Base-by-base conservation (phyloP, 495 filamentous ascomycete species). In the Aspergillus avenaceus region DNA sequence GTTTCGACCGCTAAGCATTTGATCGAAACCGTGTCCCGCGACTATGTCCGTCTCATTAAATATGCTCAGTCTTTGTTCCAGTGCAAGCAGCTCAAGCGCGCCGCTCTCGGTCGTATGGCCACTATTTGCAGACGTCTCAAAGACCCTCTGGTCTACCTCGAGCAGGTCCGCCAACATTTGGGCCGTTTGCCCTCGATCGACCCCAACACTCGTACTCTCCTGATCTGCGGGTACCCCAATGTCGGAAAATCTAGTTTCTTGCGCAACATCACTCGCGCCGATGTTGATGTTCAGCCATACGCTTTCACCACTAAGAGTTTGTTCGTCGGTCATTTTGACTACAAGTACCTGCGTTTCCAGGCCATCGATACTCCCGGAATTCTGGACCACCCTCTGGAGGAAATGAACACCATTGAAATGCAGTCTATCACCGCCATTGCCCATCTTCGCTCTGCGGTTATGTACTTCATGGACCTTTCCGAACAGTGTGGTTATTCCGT, bases 371-470 rank as follows among this genome's bases (percentile, higher is more conserved):
- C 80, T 55, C 92, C 92, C 11, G 93, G 93, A 69, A 96, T 98
- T 64, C 76, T 97, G 49, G 93, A 98, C 63, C 95, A 98, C 66
- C 95, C 93, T 12, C 79, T 98, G 8, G 95, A 97, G 71, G 93
- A 98, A 73, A 98, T 98, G 93, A 98, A 97, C 73, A 97, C 93
- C 8, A 98, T 98, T 65, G 95, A 98, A 70, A 97, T 97, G 91
- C 93, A 90, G 67, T 91, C 86, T 13, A 97, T 98, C 53, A 97
- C 92, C 11, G 93, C 93, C 8, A 95, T 98, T 70, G 93, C 93
- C 36, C 93, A 98, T 78, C 74, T 98, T 50, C 84, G 93, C 42
- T 91, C 89, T 24, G 91, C 91, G 21, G 91, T 97, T 49, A 75
- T 96, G 47, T 98, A 97, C 71, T 98, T 98, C 71, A 96, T 98